Evolutionary conservation across 805 yeast species (phyloP).

Genomic region (Teunomyces aglyptinius): DNA sequence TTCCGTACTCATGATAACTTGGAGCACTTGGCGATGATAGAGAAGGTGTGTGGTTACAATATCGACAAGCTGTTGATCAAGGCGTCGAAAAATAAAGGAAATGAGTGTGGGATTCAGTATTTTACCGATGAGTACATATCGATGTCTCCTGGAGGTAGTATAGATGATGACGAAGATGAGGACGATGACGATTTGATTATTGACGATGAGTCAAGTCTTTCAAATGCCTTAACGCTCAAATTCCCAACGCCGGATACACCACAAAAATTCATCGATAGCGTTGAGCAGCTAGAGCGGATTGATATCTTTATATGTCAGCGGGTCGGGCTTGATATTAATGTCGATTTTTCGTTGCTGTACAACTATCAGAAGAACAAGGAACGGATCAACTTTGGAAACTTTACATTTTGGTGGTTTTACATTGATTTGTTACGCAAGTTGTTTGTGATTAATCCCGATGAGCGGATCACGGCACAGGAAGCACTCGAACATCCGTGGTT

Average conservation of each 20-base stretch:
- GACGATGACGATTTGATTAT: slow-evolving; percentile 28
- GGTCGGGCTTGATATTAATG: slow-evolving; percentile 39
- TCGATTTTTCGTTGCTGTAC: slow-evolving; percentile 36
- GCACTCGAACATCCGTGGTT: slow-evolving; percentile 50
- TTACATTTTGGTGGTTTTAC: slow-evolving; percentile 82
- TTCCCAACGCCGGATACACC: slow-evolving; percentile 43
- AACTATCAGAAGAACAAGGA: slow-evolving; percentile 39
- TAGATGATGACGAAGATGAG: slow-evolving; percentile 12
- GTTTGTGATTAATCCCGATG: slow-evolving; percentile 38
- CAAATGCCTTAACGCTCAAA: slow-evolving; percentile 25
- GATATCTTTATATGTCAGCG: slow-evolving; percentile 44
- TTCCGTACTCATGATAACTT: slow-evolving; percentile 93
- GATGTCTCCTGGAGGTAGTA: not conserved
- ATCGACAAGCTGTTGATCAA: slow-evolving; percentile 46
- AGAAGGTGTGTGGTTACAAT: slow-evolving; percentile 61
- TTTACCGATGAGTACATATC: slow-evolving; percentile 27
- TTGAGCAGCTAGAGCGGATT: slow-evolving; percentile 39
- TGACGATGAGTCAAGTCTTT: slow-evolving; percentile 29
- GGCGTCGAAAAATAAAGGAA: slow-evolving; percentile 30
- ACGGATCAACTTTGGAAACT: slow-evolving; percentile 55
- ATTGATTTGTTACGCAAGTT: slow-evolving; percentile 39
- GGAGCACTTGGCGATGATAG: slow-evolving; percentile 95
- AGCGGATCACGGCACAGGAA: slow-evolving; percentile 39
- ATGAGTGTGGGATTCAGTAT: slow-evolving; percentile 41
- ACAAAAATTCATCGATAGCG: slow-evolving; percentile 36